phyloP scores from a whole-genome alignment of 371 early-diverging fungal species.

The Lichtheimia corymbifera region DNA sequence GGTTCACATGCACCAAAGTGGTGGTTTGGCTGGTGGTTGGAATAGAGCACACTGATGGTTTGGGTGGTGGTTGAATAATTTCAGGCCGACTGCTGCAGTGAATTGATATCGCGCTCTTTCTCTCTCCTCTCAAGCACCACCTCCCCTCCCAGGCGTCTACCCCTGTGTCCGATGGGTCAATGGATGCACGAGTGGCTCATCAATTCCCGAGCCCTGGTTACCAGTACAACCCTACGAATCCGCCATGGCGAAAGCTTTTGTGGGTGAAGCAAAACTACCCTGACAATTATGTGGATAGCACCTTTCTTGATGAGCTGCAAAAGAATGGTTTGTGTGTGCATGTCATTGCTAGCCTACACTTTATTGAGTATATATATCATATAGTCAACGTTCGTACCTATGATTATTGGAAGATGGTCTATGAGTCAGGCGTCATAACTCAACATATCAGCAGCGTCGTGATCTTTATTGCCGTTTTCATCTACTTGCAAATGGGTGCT shows the following conservation, averaged over 20 bases:
- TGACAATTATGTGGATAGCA: slow-evolving; percentile 91
- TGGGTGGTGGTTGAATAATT: too few species aligned
- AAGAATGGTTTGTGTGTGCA: slow-evolving; percentile 71
- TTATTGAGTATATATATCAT: not conserved
- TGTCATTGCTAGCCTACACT: not conserved
- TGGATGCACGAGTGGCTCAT: slow-evolving; percentile 15
- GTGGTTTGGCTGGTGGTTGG: too few species aligned
- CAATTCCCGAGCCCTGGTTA: slow-evolving; percentile 25
- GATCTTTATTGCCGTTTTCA: slow-evolving; percentile 87
- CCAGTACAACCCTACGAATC: slow-evolving; percentile 30
- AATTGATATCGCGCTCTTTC: too few species aligned
- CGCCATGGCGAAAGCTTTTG: slow-evolving; percentile 84
- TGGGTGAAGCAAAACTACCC: slow-evolving; percentile 89
- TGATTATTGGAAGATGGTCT: slow-evolving; percentile 73
- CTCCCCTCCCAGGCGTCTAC: too few species aligned
- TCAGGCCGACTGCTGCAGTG: too few species aligned
- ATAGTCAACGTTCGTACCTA: slow-evolving; percentile 72
- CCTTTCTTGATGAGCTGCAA: slow-evolving; percentile 85
- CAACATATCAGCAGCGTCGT: slow-evolving; percentile 85
- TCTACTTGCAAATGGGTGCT: slow-evolving; percentile 60
- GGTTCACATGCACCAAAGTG: too few species aligned
- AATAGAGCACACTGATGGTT: too few species aligned
- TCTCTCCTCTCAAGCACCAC: too few species aligned
- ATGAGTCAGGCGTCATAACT: slow-evolving; percentile 76
- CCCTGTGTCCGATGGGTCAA: slow-evolving; percentile 2